Conservation (phyloP, 2,329 filamentous ascomycete species). For the Orbilia ellipsospora region DNA sequence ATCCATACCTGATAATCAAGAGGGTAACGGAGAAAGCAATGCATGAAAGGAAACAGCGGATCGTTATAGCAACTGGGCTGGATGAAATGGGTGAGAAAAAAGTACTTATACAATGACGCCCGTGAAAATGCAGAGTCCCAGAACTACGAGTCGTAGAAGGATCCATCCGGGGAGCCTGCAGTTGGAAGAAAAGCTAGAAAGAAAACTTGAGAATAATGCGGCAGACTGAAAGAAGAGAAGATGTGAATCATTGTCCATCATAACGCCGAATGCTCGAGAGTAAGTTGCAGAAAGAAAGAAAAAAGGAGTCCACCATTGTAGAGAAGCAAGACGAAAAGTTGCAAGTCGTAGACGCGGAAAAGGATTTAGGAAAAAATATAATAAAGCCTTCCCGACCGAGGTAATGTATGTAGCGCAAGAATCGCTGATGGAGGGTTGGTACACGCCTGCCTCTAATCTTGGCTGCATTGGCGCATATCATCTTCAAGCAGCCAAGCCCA, state of each 20-base stretch:
- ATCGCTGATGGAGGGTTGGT: too few relatives aligned
- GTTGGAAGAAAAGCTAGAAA: background rate
- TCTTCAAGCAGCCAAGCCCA: conserved; percentile 35
- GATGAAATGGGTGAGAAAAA: background rate
- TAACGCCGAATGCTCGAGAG: conserved; percentile 47
- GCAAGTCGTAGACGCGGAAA: background rate
- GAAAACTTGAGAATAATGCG: background rate
- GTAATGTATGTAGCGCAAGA: background rate
- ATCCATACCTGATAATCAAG: background rate
- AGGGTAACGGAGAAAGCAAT: background rate
- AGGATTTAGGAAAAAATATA: background rate
- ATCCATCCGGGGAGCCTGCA: conserved; percentile 37
- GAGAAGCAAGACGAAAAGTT: background rate
- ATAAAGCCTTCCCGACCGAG: background rate
- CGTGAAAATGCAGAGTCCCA: conserved; percentile 42
- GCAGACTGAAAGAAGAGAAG: background rate
- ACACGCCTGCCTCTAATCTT: background rate
- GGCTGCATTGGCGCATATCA: background rate
- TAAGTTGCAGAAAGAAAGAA: conserved; percentile 1
- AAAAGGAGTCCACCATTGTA: background rate
- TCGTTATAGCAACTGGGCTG: background rate
- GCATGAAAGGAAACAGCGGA: background rate
- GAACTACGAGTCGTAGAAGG: conserved; percentile 25
- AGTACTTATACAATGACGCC: conserved; percentile 25
- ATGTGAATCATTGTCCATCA: conserved; percentile 11